Conservation (phyloP, 169 alveolate species). For the Blepharisma undulans region DNA sequence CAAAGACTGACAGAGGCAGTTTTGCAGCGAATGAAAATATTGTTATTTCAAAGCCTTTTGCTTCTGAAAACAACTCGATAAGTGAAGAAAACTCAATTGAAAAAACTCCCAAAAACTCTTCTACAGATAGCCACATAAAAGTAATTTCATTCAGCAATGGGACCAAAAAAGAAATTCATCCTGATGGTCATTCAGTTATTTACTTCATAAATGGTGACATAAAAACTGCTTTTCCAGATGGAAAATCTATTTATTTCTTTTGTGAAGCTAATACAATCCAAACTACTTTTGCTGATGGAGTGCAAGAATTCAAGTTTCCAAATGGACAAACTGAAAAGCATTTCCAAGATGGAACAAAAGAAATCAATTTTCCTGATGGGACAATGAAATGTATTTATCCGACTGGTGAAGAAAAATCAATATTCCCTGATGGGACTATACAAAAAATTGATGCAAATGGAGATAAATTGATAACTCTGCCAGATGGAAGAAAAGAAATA, state of each 20-base stretch:
- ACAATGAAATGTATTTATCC: conserved; percentile 67
- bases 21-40: not conserved
- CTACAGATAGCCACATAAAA: conserved; percentile 38
- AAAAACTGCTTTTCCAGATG: conserved; percentile 74
- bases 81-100: conserved; percentile 36
- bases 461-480: conserved; percentile 60
- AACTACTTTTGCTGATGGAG: conserved; percentile 73
- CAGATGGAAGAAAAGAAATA: conserved; percentile 63
- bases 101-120: conserved; percentile 42
- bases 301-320: conserved; percentile 70
- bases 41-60: not conserved
- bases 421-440: conserved; percentile 79
- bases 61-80: not conserved
- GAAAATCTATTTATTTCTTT: conserved; percentile 71
- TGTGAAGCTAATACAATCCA: conserved; percentile 74
- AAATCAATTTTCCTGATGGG: conserved; percentile 52
- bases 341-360: conserved; percentile 74
- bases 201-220: conserved; percentile 71
- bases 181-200: conserved; percentile 74
- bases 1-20: not conserved
- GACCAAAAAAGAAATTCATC: conserved; percentile 61
- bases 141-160: conserved; percentile 58
- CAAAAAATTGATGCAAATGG: conserved; percentile 71
- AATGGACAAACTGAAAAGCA: conserved; percentile 83
- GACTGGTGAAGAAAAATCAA: conserved; percentile 76